These are phyloP conservation scores for Rhodotorula sp. DNA, from an alignment of 1,284 basidiomycete species.

Conservation along the genomic window DNA sequence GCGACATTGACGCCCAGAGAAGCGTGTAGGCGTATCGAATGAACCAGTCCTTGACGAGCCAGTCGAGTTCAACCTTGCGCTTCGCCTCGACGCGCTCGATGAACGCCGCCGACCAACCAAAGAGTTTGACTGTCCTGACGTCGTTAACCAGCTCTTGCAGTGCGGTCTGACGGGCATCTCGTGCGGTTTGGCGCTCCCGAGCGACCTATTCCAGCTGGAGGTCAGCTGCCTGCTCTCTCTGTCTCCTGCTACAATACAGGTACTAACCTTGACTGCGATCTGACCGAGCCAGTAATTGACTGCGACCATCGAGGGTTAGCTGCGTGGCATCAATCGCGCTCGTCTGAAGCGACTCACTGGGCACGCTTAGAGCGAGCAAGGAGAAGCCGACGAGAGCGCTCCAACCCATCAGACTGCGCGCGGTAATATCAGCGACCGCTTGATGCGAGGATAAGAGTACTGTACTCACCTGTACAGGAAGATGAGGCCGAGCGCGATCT, in stretches of 20 bases:
- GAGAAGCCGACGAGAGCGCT: constrained; percentile 81
- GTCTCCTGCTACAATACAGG: too few relatives aligned
- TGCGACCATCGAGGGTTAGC: neutral
- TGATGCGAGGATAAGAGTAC: neutral
- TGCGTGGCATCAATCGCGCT: neutral
- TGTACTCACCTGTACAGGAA: constrained; percentile 74
- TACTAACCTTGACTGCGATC: neutral
- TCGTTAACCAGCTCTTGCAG: constrained; percentile 34
- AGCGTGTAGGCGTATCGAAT: constrained; percentile 14
- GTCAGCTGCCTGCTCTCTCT: too few relatives aligned
- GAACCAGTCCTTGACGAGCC: constrained; percentile 40
- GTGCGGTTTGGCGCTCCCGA: neutral
- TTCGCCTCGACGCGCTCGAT: constrained; percentile 41
- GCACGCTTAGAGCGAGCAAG: constrained; percentile 58
- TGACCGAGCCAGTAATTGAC: constrained; percentile 28
- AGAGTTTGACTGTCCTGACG: constrained; percentile 36
- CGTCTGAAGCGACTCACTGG: neutral
- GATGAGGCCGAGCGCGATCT: constrained; percentile 68
- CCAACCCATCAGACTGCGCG: constrained; percentile 68
- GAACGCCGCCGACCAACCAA: constrained; percentile 35
- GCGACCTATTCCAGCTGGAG: neutral
- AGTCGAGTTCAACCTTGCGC: constrained; percentile 42
- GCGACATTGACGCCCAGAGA: constrained; percentile 30
- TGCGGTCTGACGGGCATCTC: constrained; percentile 28
- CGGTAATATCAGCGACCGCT: constrained; percentile 8